These are phyloP conservation scores for Syzygium aromaticum DNA, from an alignment of 345 rosid species.

Conservation along the genomic window DNA sequence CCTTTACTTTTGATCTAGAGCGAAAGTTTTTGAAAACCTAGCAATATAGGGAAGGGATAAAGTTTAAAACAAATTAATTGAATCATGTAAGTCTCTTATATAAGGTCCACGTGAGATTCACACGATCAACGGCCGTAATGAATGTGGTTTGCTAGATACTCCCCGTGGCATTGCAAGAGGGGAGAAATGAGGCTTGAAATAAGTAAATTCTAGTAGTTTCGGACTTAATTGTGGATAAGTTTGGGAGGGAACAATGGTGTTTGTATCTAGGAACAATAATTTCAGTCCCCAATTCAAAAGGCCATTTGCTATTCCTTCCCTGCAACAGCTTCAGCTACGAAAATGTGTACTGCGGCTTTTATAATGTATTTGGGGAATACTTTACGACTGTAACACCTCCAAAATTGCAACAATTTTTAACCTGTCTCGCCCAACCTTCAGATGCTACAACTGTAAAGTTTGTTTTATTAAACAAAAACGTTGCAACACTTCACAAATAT, in stretches of 20 bases:
- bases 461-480: neutral
- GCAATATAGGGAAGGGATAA: rapidly evolving
- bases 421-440: neutral
- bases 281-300: neutral
- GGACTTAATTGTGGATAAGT: neutral
- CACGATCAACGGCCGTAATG: rapidly evolving
- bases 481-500: neutral
- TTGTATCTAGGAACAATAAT: neutral
- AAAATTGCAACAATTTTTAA: neutral
- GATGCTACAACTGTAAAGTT: neutral
- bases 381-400: neutral
- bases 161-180: neutral
- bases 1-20: neutral
- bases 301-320: neutral
- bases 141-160: rapidly evolving
- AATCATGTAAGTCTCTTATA: neutral
- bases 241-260: rapidly evolving
- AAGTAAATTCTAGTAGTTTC: rapidly evolving
- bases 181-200: neutral
- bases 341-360: neutral
- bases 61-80: neutral
- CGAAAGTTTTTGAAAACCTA: neutral
- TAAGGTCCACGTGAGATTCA: rapidly evolving
- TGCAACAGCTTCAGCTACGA: neutral
- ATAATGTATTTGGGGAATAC: too few relatives aligned